Evolutionary conservation across 1,139 yeast species (phyloP).

Genomic region (Magnusiomyces paraingens): DNA sequence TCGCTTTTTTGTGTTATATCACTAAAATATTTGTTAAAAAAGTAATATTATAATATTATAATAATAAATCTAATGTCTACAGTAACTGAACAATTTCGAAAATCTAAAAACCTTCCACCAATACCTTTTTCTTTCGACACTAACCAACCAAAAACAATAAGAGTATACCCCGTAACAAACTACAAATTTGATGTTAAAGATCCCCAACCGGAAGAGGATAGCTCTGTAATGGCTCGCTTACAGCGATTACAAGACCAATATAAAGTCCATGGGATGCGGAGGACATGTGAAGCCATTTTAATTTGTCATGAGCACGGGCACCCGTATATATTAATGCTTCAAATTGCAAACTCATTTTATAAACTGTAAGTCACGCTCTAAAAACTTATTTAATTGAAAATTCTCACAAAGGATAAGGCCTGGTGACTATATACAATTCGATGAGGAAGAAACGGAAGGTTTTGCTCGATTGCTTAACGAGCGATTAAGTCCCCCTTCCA

Average conservation of each 20-base stretch:
- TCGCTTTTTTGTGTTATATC: no score
- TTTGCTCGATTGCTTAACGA: constrained; percentile 27
- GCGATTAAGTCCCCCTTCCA: constrained; percentile 23
- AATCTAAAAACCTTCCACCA: constrained; percentile 23
- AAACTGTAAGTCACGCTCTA: constrained; percentile 21
- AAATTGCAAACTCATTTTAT: constrained; percentile 30
- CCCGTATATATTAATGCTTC: constrained; percentile 33
- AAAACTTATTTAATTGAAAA: no score
- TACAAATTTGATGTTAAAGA: constrained; percentile 33
- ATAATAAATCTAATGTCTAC: constrained; percentile 24
- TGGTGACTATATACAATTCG: constrained; percentile 32
- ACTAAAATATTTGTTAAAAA: no score
- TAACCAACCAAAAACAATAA: constrained; percentile 24
- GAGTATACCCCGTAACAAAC: constrained; percentile 32
- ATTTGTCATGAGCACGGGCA: constrained; percentile 35
- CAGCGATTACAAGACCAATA: constrained; percentile 31
- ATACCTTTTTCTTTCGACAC: constrained; percentile 20
- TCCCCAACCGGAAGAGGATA: constrained; percentile 32
- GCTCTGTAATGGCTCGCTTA: constrained; percentile 28
- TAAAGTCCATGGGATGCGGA: constrained; percentile 31
- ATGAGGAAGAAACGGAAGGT: constrained; percentile 32
- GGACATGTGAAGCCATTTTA: constrained; percentile 34
- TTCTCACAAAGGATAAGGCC: constrained; percentile 22
- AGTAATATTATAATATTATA: no score
- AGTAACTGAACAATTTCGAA: constrained; percentile 24